phyloP scores from a whole-genome alignment of 2,329 filamentous ascomycete species.

The Hirsutella minnesotensis region DNA sequence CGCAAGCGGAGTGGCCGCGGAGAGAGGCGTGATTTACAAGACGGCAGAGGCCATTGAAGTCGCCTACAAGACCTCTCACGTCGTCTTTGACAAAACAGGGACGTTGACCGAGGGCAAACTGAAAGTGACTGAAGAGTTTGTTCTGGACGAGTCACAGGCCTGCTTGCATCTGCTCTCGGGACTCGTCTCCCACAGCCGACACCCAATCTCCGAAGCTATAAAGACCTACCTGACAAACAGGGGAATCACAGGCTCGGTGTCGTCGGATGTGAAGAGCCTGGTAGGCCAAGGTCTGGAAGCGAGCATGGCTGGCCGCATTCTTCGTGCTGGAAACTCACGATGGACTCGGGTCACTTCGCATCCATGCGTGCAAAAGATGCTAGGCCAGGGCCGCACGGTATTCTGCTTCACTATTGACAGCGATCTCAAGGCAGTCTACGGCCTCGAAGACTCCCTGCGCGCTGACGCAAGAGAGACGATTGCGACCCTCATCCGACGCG shows the following conservation, averaged over 20 bases:
- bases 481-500: slow-evolving; percentile 19
- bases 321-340: slow-evolving; percentile 37
- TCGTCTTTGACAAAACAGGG: slow-evolving; percentile 74
- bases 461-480: slow-evolving; percentile 26
- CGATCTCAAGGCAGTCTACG: slow-evolving; percentile 26
- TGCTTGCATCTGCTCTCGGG: slow-evolving; percentile 15
- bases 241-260: slow-evolving; percentile 4
- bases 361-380: slow-evolving; percentile 19
- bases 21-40: slow-evolving; percentile 57
- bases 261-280: slow-evolving; percentile 23
- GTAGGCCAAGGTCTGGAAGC: slow-evolving; percentile 36
- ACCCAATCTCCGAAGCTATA: slow-evolving; percentile 41
- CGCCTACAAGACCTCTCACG: slow-evolving; percentile 47
- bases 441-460: slow-evolving; percentile 34
- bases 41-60: slow-evolving; percentile 51
- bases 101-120: slow-evolving; percentile 55
- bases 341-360: slow-evolving; percentile 29
- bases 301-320: slow-evolving; percentile 7
- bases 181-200: slow-evolving; percentile 28
- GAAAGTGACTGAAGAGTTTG: slow-evolving; percentile 18
- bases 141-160: not conserved
- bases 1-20: slow-evolving; percentile 53
- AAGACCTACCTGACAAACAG: slow-evolving; percentile 22
- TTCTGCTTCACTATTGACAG: slow-evolving; percentile 34
- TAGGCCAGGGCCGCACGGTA: slow-evolving; percentile 25